Evolutionary conservation across 139 green algal genomes (phyloP).

Genomic region (Chlorella sorokiniana): DNA sequence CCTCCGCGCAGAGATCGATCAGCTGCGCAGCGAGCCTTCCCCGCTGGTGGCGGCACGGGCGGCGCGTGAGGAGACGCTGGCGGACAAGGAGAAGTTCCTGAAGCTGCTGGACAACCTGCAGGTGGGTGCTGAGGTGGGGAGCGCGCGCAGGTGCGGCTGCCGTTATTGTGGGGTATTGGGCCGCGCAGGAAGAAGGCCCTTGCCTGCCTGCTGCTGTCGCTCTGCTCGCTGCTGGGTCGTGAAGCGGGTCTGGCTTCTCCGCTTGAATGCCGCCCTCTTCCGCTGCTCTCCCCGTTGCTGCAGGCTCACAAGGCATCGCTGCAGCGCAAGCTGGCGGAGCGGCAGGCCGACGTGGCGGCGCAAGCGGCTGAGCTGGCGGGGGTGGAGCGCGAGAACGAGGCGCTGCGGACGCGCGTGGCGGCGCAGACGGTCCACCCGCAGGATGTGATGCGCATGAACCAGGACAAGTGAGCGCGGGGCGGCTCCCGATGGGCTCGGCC

Average conservation of each 20-base stretch:
- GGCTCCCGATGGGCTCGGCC: neutral
- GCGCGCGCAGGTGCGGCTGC: neutral
- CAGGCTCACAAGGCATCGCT: slow-evolving; percentile 58
- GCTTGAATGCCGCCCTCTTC: neutral
- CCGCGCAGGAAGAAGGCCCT: neutral
- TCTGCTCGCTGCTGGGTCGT: no score
- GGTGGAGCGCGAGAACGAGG: slow-evolving; percentile 59
- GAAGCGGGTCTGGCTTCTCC: no score
- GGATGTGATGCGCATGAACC: slow-evolving; percentile 81
- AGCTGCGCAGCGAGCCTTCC: slow-evolving; percentile 58
- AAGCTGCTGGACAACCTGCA: slow-evolving; percentile 69
- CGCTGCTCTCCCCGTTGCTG: neutral
- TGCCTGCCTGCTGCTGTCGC: no score
- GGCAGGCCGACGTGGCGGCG: slow-evolving; percentile 57
- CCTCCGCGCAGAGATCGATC: slow-evolving; percentile 57
- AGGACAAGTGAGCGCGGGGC: slow-evolving; percentile 58
- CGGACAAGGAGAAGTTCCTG: slow-evolving; percentile 70
- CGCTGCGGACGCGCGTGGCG: slow-evolving; percentile 57
- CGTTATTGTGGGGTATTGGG: neutral
- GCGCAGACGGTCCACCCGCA: slow-evolving; percentile 72
- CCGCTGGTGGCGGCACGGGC: slow-evolving; percentile 64
- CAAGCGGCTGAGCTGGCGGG: slow-evolving; percentile 45
- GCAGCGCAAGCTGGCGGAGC: slow-evolving; percentile 70
- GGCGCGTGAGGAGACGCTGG: slow-evolving; percentile 44
- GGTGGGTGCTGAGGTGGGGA: slow-evolving; percentile 23